phyloP scores from a whole-genome alignment of 345 rosid species.

The Gossypium thurberi region DNA sequence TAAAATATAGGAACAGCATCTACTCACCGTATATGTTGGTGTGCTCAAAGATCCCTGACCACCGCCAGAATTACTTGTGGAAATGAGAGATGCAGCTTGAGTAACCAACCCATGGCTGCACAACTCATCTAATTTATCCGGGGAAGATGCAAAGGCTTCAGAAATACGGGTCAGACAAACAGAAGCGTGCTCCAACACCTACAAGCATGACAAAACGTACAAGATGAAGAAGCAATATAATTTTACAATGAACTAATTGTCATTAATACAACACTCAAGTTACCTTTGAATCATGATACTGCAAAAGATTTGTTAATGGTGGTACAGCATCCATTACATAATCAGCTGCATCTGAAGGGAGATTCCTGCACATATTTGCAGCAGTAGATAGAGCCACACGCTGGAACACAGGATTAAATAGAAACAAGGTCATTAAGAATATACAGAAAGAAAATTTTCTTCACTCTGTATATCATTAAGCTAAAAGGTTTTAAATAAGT shows the following conservation, averaged over 20 bases:
- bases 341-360: conserved; percentile 98
- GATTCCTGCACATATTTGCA: conserved; percentile 99
- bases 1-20: background rate
- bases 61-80: conserved; percentile 83
- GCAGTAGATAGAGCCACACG: conserved; percentile 96
- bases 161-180: conserved; percentile 95
- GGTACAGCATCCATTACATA: conserved; percentile 99
- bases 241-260: background rate
- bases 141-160: conserved; percentile 88
- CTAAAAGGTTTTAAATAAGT: background rate
- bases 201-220: conserved; percentile 19
- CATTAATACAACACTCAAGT: background rate
- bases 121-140: conserved; percentile 83
- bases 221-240: conserved; percentile 3
- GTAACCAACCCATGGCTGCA: conserved; percentile 95
- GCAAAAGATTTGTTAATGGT: conserved; percentile 89
- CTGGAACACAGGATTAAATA: conserved; percentile 30
- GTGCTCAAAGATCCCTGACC: conserved; percentile 90
- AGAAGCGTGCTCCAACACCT: conserved; percentile 98
- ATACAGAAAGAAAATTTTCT: background rate
- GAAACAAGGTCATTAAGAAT: background rate
- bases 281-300: conserved; percentile 93
- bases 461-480: background rate
- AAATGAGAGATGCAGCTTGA: conserved; percentile 93
- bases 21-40: conserved; percentile 81